Base-by-base conservation (phyloP, 208 protist genomes). In the Crithidia thermophila region DNA sequence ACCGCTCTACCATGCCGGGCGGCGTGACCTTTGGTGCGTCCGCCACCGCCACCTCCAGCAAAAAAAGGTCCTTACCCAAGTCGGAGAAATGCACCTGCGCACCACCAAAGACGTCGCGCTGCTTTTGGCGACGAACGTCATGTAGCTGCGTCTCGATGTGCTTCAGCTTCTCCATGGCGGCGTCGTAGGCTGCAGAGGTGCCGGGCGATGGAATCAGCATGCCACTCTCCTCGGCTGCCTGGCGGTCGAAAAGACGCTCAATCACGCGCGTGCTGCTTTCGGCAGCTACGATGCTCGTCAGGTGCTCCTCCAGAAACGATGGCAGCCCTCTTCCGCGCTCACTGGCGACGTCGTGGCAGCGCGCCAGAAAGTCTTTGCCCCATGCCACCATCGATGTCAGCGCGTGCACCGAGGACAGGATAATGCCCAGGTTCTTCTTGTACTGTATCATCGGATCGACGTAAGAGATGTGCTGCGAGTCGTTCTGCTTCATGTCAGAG, bases 371-470 rank as follows among this genome's bases (percentile, higher is more conserved):
- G 52, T 67, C 56, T 30, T 37, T 25, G 0, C 76, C 85, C 86
- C 87, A 94, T 0, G 49, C 64, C 16, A 90, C 62, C 81, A 94
- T 83, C 27, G 92, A 73, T 21, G 64, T 63, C 51, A 94, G 81
- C 18, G 79, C 83, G 14, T 85, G 60, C 14, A 96, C 80, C 13
- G 84, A 81, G 28, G 75, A 58, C 21, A 92, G 40, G 63, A 97
- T 95, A 28, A 93, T 61, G 50, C 69, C 65, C 13, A 95, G 69
- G 68, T 94, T 80, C 67, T 93, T 94, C 42, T 87, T 88, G 63
- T 93, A 94, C 60, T 86, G 81, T 34, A 94, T 74, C 43, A 94
- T 77, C 0, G 91, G 87, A 63, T 97, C 91, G 10, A 95, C 89
- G 60, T 85, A 97, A 6, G 88, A 77, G 39, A 97, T 84, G 51